Base-by-base conservation (phyloP, 805 yeast genomes). In the Saccharomycopsis capsularis region DNA sequence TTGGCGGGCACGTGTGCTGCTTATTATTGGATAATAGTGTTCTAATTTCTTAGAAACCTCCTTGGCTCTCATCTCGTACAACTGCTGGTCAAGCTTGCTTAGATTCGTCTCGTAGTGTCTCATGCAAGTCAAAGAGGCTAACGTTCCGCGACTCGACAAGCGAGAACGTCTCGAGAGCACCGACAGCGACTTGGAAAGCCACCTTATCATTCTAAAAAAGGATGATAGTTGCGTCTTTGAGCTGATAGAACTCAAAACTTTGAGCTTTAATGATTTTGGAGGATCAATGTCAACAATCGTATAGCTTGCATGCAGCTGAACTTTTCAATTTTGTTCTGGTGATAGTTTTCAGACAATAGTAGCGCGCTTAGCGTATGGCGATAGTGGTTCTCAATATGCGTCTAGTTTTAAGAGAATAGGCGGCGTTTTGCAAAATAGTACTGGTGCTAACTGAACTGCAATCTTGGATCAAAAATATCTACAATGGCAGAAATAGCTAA, bases 1-100 rank as follows among this genome's bases (percentile, higher is more conserved):
- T n/a, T 25, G 25, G 16, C 39, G 7, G n/a, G 16, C n/a, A 21
- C 49, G 42, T 25, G 22, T 21, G 16, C 36, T 35, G 29, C 38
- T 35, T 18, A 51, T 44, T n/a, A 37, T 3, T 5, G 53, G 53
- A 37, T 50, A 50, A 27, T 46, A 35, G 7, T 41, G 18, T 5
- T 22, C 9, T 16, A 39, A 25, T 24, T 38, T 13, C 22, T 43
- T 34, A 4, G 27, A 22, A 6, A 48, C 38, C 11, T 18, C 22
- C n/a, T 42, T 39, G 3, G 38, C 38, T 15, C 47, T 35, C 3
- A 16, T 22, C 24, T 44, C 27, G n/a, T 42, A 42, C 3, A 25
- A 19, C 18, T 42, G 45, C 24, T 42, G 35, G 23, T 42, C 38
- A 32, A 42, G 45, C 18, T 34, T 42, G 24, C 45, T 42, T 21